Base-by-base conservation (phyloP, 257 asterid species). In the Salvia hispanica region DNA sequence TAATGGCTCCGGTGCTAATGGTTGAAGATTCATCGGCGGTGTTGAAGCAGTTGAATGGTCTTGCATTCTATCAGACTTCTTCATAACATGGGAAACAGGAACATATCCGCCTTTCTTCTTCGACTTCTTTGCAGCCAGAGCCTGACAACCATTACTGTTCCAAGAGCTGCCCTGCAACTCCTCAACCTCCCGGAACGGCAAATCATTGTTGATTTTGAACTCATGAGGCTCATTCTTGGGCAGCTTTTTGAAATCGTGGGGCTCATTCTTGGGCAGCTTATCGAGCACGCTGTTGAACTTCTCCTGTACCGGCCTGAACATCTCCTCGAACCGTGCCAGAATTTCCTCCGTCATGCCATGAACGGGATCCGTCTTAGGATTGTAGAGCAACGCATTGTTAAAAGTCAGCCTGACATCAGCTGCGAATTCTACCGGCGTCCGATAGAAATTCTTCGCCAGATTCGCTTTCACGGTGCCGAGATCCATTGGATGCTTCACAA, bases 401-500 rank as follows among this genome's bases (percentile, higher is more conserved):
- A 94, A 91, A 52, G 90, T 88, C 86, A 94, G 60, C 77, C 96
- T 81, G 53, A 94, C 82, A 44, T 94, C 97, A 0, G 86, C 83
- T 0, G 99, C 96, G 51, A 94, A 91, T 42, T 91, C 96, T 36
- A 53, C 16, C 0, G 96, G 96, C 7, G 90, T 64, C 7, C 61
- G 55, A 47, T 91, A 94, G 50, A 78, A 6, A 51, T 75, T 77
- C 67, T 82, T 85, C 5, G 81, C 72, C 2, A 91, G 72, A 78
- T 94, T 94, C 5, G 84, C 55, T 64, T 84, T 88, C 4, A 91
- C 97, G 21, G 97, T 84, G 2, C 99, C 97, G 52, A 94, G 87
- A 85, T 94, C 99, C 99, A 91, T 88, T 3, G 97, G 99, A 46
- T 85, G 73, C 82, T 89, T 87, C 62, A 94, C 91, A 76, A 94